phyloP scores from a whole-genome alignment of 768 basidiomycete species.

The Ramaria rubella region DNA sequence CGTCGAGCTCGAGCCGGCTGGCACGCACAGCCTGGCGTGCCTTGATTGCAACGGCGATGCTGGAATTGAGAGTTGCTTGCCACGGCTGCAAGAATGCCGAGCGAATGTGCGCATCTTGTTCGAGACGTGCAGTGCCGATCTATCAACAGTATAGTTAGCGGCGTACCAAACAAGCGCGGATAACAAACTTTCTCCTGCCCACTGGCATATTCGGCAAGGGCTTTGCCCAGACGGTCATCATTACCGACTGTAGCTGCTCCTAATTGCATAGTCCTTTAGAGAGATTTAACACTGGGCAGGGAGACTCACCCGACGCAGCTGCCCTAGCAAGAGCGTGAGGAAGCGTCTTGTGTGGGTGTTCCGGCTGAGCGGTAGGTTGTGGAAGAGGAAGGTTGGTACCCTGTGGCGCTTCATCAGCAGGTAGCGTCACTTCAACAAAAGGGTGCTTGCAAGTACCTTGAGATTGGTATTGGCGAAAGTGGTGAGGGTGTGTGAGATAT shows the following conservation, averaged over 20 bases:
- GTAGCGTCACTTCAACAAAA: background rate
- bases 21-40: slow-evolving; percentile 76
- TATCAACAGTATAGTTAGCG: slow-evolving; percentile 9
- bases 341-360: slow-evolving; percentile 85
- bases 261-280: slow-evolving; percentile 29
- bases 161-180: background rate
- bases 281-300: background rate
- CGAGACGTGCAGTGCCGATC: slow-evolving; percentile 66
- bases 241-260: slow-evolving; percentile 37
- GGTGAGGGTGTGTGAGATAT: slow-evolving; percentile 67
- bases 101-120: slow-evolving; percentile 71
- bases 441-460: slow-evolving; percentile 35
- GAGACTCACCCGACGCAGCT: slow-evolving; percentile 40
- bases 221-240: slow-evolving; percentile 69
- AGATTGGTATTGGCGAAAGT: slow-evolving; percentile 83
- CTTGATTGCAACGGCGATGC: slow-evolving; percentile 87
- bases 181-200: slow-evolving; percentile 65
- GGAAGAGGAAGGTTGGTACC: slow-evolving; percentile 83
- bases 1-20: slow-evolving; percentile 82
- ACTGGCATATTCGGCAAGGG: slow-evolving; percentile 68
- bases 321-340: slow-evolving; percentile 91
- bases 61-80: slow-evolving; percentile 80
- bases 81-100: slow-evolving; percentile 70
- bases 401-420: slow-evolving; percentile 13
- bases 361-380: slow-evolving; percentile 47